phyloP scores from a whole-genome alignment of 2,329 filamentous ascomycete genomes.

The Stemphylium beticola region DNA sequence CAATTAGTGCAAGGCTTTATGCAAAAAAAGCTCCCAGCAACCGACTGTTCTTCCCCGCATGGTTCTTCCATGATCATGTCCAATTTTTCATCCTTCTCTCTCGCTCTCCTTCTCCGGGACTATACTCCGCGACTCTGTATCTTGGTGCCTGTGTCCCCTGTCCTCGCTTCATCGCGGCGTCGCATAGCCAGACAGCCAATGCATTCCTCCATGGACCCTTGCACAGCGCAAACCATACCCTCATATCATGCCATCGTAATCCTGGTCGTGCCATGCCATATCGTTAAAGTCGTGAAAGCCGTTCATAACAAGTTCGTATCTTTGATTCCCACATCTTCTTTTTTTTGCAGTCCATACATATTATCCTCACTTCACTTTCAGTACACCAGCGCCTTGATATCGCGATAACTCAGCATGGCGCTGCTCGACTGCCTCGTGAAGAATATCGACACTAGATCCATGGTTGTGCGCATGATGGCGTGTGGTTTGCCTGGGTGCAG shows the following conservation, averaged over 20 bases:
- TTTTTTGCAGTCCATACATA: not conserved
- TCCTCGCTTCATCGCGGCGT: too few relatives aligned
- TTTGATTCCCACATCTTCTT: not conserved
- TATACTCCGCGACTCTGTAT: not conserved
- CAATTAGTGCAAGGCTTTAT: not conserved
- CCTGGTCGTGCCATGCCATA: not conserved
- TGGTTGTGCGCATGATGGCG: conserved; percentile 27
- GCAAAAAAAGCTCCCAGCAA: not conserved
- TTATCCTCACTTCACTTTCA: not conserved
- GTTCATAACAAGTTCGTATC: not conserved
- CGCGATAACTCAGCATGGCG: conserved; percentile 24
- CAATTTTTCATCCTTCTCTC: not conserved
- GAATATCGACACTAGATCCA: conserved; percentile 18
- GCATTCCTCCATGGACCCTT: not conserved
- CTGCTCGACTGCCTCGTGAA: conserved; percentile 20
- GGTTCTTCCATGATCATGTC: not conserved
- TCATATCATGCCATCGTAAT: not conserved
- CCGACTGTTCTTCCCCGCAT: not conserved
- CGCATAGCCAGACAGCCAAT: too few relatives aligned
- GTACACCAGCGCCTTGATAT: conserved; percentile 18
- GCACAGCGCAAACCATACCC: not conserved
- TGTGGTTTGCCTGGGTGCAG: conserved; percentile 37
- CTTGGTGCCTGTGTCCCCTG: not conserved
- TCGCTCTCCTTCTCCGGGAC: not conserved
- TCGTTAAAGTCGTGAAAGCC: not conserved